Evolutionary conservation across 2,329 filamentous ascomycete species (phyloP).

Genomic region (Fusarium beomiforme): DNA sequence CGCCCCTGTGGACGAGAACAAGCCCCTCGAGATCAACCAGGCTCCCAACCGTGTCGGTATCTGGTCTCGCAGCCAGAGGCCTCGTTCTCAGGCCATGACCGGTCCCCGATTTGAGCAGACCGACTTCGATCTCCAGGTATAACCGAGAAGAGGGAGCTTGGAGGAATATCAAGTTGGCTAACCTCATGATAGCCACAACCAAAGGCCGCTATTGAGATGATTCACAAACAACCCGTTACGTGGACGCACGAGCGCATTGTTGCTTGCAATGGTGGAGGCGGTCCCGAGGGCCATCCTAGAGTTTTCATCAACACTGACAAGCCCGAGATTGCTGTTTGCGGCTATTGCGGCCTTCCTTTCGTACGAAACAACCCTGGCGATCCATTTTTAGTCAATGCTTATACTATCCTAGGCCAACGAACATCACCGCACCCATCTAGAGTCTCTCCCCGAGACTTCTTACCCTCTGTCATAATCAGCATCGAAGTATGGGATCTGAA

Average conservation of each 20-base stretch:
- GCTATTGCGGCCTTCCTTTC: constrained; percentile 93
- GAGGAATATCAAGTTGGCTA: constrained; percentile 30
- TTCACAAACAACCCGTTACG: constrained; percentile 93
- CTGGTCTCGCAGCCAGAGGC: constrained; percentile 89
- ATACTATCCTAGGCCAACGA: constrained; percentile 77
- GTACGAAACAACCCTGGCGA: constrained; percentile 65
- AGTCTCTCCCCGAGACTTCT: constrained; percentile 81
- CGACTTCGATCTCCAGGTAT: constrained; percentile 89
- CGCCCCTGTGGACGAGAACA: constrained; percentile 55
- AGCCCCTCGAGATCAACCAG: constrained; percentile 69
- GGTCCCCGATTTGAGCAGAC: constrained; percentile 98
- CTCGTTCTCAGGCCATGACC: constrained; percentile 84
- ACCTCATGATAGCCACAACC: constrained; percentile 76
- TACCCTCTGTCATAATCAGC: constrained; percentile 74
- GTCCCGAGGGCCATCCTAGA: constrained; percentile 86
- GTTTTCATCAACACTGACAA: constrained; percentile 99
- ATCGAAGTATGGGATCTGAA: constrained; percentile 21
- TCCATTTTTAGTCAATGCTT: neutral
- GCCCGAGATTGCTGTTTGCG: constrained; percentile 89
- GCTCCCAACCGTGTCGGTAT: constrained; percentile 84
- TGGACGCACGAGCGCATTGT: constrained; percentile 88
- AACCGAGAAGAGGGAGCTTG: constrained; percentile 39
- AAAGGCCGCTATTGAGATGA: constrained; percentile 89
- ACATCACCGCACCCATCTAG: constrained; percentile 84
- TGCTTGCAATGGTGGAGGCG: constrained; percentile 91